These are phyloP conservation scores for Teratosphaeria epicoccoides DNA, from an alignment of 2,329 filamentous ascomycete species.

Conservation along the genomic window DNA sequence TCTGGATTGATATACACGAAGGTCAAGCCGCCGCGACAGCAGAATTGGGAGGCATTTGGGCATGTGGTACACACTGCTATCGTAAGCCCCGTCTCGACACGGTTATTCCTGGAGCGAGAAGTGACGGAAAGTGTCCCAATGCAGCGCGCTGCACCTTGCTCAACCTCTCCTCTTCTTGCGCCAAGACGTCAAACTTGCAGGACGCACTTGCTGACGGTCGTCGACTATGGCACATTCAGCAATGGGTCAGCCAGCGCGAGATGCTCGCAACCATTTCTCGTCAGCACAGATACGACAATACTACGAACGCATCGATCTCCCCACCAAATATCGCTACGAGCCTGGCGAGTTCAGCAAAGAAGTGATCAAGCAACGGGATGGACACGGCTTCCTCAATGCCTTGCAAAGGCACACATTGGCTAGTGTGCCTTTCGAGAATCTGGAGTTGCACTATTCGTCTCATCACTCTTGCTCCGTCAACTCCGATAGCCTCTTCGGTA, in stretches of 20 bases:
- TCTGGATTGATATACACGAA: not conserved
- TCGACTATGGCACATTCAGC: not conserved
- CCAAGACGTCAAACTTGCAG: not conserved
- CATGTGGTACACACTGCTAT: not conserved
- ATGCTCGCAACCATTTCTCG: not conserved
- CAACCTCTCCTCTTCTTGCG: not conserved
- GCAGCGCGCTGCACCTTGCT: not conserved
- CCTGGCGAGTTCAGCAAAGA: slow-evolving; percentile 9
- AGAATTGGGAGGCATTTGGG: not conserved
- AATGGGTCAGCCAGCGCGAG: not conserved
- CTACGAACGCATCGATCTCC: slow-evolving; percentile 17
- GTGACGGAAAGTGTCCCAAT: not conserved
- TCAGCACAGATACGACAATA: slow-evolving; percentile 12
- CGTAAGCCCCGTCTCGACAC: not conserved
- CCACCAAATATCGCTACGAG: slow-evolving; percentile 11
- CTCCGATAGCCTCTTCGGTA: slow-evolving; percentile 40
- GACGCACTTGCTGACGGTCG: not conserved
- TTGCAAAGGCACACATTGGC: slow-evolving; percentile 26
- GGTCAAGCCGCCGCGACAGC: not conserved
- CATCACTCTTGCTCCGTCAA: slow-evolving; percentile 40
- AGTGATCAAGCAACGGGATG: slow-evolving; percentile 5
- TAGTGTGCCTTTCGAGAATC: slow-evolving; percentile 46
- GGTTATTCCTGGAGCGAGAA: not conserved
- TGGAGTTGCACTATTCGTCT: slow-evolving; percentile 45
- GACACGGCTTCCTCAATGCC: slow-evolving; percentile 11